Conservation (phyloP, 495 filamentous ascomycete genomes). For the Neurospora sp. region DNA sequence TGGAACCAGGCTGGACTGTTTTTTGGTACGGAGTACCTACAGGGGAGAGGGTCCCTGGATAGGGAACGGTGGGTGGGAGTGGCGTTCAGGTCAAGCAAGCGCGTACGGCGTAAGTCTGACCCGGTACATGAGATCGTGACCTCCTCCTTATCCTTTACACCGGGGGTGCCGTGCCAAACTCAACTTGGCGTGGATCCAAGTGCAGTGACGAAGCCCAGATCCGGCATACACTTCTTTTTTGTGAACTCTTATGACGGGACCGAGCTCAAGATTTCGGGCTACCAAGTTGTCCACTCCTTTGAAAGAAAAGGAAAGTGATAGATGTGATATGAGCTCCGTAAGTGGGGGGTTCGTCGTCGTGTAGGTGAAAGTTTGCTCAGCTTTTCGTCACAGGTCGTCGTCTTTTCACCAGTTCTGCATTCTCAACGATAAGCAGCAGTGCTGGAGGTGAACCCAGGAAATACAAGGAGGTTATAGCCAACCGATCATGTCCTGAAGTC, state of each 20-base stretch:
- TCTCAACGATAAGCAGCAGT: not conserved
- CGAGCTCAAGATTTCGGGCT: not conserved
- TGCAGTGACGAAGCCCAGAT: slow-evolving; percentile 10
- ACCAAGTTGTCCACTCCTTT: not conserved
- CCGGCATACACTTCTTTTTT: slow-evolving; percentile 7
- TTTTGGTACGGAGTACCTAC: slow-evolving; percentile 9
- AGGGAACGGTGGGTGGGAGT: slow-evolving; percentile 14
- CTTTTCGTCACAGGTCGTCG: not conserved
- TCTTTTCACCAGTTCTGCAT: not conserved
- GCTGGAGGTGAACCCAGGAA: not conserved
- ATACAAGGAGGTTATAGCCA: not conserved
- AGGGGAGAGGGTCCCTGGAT: not conserved
- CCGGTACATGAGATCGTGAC: not conserved
- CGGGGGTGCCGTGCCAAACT: not conserved
- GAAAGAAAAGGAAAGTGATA: not conserved
- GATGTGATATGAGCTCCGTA: not conserved
- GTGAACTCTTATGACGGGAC: not conserved
- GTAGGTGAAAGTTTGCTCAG: not conserved
- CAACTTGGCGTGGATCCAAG: slow-evolving; percentile 3
- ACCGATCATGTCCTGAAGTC: not conserved
- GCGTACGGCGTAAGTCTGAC: slow-evolving; percentile 2
- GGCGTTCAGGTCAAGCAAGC: slow-evolving; percentile 4
- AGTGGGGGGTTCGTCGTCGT: not conserved
- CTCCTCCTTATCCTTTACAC: not conserved
- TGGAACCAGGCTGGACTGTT: slow-evolving; percentile 7